Evolutionary conservation across 2,329 filamentous ascomycete species (phyloP), one percentile per base, ranked within the genome.

Genomic region (Magnaporthales sp.): DNA sequence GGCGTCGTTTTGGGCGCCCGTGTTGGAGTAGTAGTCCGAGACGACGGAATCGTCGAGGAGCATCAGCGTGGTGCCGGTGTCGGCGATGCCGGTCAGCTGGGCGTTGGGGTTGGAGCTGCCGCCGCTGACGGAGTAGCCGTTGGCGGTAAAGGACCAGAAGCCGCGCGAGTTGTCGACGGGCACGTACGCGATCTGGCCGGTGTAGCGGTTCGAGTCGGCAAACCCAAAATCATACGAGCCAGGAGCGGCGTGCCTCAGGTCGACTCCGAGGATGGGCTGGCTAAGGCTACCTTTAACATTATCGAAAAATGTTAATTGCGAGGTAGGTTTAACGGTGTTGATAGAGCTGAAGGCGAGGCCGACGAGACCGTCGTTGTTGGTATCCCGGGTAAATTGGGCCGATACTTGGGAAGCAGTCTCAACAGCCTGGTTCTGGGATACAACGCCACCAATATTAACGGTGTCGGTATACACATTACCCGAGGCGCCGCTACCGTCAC

Each of bases 51-150:
- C 74, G 69, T 80, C 78, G 68, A 85, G 76, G 66, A 86, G 76
- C 72, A 87, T 79, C 67, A 88, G 79, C n/a, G 85, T 84, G 11
- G 85, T 86, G 66, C 86, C 86, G 11, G 86, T 88, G 75, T 88
- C 86, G 29, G 82, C 82, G 68, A 87, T 86, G 22, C 82, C 82
- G 11, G 69, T 72, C 63, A 77, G 68, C 26, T 70, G 66, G 19
- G 66, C 9, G 9, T 32, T 70, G 68, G 69, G 68, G 68, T 71
- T 70, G 63, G 67, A 67, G 24, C 71, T 74, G 32, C 70, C 69
- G 66, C 75, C 72, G 31, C 31, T 32, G 62, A 78, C 69, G 32
- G 74, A 68, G 64, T 75, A 78, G 2, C 68, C 70, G 10, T 74
- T 70, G 29, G 76, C 75, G n/a, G 73, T 72, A 67, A 78, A 79